phyloP scores from a whole-genome alignment of 352 stramenopile genomes.

The Peronospora destructor region DNA sequence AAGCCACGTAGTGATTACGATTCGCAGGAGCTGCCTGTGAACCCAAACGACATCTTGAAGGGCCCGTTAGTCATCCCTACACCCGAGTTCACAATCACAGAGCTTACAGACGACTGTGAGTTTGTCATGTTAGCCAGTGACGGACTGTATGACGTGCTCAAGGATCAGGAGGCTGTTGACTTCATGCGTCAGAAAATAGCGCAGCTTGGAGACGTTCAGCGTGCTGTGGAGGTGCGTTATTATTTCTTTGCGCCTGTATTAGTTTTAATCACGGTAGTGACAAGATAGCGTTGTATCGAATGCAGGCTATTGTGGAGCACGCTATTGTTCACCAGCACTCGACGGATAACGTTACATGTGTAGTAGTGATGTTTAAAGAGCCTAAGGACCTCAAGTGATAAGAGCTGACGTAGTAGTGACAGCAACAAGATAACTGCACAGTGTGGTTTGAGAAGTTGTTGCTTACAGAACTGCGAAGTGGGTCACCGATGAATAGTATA shows the following conservation, averaged over 20 bases:
- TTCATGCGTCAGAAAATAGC: slow-evolving; percentile 66
- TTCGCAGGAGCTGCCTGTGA: slow-evolving; percentile 70
- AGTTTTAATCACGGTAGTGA: not conserved
- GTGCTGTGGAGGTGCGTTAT: slow-evolving; percentile 57
- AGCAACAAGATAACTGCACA: not conserved
- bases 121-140: slow-evolving; percentile 78
- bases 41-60: slow-evolving; percentile 82
- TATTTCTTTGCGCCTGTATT: not conserved
- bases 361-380: slow-evolving; percentile 81
- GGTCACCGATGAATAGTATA: slow-evolving; percentile 42
- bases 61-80: slow-evolving; percentile 74
- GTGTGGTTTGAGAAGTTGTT: not conserved
- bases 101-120: slow-evolving; percentile 68
- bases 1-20: slow-evolving; percentile 65
- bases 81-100: slow-evolving; percentile 65
- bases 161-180: slow-evolving; percentile 77
- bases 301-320: slow-evolving; percentile 64
- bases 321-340: slow-evolving; percentile 81
- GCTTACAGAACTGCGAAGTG: slow-evolving; percentile 3
- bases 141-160: slow-evolving; percentile 75
- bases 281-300: slow-evolving; percentile 2
- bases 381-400: slow-evolving; percentile 39
- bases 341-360: slow-evolving; percentile 80
- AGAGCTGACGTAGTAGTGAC: not conserved
- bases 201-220: slow-evolving; percentile 67